Percentiles rank a stretch among this genome's conserved stretches.
These are phyloP conservation scores for Rhodotorula mucilaginosa DNA, from an alignment of 1,284 basidiomycete genomes.

Conservation along the genomic window DNA sequence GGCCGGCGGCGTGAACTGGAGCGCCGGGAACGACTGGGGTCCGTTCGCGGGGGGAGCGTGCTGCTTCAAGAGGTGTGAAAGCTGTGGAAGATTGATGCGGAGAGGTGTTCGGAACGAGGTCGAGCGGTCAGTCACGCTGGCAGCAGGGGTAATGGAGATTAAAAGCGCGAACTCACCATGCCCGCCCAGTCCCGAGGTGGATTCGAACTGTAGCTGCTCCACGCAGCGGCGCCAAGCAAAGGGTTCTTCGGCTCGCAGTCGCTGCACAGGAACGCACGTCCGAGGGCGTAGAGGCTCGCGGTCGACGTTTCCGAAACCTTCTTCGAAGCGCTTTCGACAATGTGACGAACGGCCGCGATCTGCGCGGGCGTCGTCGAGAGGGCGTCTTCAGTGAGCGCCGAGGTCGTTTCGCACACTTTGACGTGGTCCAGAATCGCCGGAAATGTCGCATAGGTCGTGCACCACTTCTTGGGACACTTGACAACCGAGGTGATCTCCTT, in stretches of 20 bases:
- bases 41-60: background rate
- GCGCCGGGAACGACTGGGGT: background rate
- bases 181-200: background rate
- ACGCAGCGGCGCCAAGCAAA: conserved; percentile 4
- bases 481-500: conserved; percentile 5
- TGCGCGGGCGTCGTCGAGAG: background rate
- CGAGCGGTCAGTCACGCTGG: no score
- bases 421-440: conserved; percentile 26
- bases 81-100: background rate
- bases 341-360: conserved; percentile 6
- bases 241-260: background rate
- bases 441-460: conserved; percentile 5
- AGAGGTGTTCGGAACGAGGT: no score
- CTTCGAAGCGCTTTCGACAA: conserved; percentile 5
- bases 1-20: background rate
- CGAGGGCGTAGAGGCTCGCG: conserved; percentile 17
- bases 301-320: background rate
- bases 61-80: conserved; percentile 1
- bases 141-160: no score
- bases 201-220: background rate
- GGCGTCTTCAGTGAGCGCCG: background rate
- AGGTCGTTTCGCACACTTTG: background rate
- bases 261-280: conserved; percentile 14
- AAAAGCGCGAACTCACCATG: background rate
- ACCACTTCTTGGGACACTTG: background rate